Base-by-base conservation (phyloP, 306 rosid species). In the Erythrophleum fordii region DNA sequence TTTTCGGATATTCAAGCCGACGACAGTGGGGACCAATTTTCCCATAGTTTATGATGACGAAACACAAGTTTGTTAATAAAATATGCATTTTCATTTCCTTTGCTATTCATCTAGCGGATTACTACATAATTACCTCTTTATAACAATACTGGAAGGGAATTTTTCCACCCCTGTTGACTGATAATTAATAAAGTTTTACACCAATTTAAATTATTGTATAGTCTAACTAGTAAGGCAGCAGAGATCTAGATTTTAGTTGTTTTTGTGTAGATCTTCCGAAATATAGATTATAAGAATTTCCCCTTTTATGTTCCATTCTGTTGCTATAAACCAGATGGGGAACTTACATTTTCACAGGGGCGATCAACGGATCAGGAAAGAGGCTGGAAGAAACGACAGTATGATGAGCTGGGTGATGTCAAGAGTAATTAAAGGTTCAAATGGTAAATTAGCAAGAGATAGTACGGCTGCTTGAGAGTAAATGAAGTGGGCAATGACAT, bases 241-340 rank as follows among this genome's bases (percentile, higher is more conserved):
- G 44, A n/a, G 56, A 64, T 59, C 12, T 55, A 52, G 26, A 55
- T n/a, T 68, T 68, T 41, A 13, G 14, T 23, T 25, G 16, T 69
- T 42, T 6, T 23, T 23, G n/a, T 42, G 16, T 45, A 23, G 12
- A 28, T 42, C 62, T 49, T 26, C 42, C 68, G 60, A 46, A 31
- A 80, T 75, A 77, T 83, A 64, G 51, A 77, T 77, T 65, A 31
- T 73, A 25, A 56, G 80, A 48, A 74, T 41, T 71, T 44, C 39
- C 18, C 55, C 22, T 52, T 81, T 76, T 55, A 35, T 76, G 73
- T 81, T 76, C 80, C 83, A 67, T 81, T 73, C 83, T 83, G 85
- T 87, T 86, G 83, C 83, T 80, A 80, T 59, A 78, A 89, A 87
- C 77, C 96, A 93, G 97, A 91, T 85, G 94, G 89, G 73, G 89